A percentile compares a stretch with the other conserved stretches of the same genome.
Evolutionary conservation across 2,329 filamentous ascomycete species (phyloP).

Genomic region (Plenodomus biglobosus): DNA sequence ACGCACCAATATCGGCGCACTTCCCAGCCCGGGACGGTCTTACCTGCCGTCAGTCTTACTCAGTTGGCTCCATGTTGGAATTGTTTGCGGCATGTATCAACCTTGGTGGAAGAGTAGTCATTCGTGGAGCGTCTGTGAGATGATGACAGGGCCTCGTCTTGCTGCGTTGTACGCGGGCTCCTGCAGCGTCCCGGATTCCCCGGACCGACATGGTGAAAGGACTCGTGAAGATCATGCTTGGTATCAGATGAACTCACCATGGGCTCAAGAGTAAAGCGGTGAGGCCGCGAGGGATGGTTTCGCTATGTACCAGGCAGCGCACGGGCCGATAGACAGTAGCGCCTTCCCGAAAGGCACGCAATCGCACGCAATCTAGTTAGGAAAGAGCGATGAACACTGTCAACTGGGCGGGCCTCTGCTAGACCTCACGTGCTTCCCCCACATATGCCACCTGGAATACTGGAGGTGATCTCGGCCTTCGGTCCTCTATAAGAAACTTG

Average conservation of each 20-base stretch:
- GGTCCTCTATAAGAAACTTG: background rate
- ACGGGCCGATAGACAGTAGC: constrained; percentile 14
- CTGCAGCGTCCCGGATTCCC: background rate
- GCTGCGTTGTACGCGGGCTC: no score
- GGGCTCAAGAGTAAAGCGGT: background rate
- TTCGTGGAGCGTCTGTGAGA: background rate
- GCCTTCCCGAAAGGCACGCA: constrained; percentile 11
- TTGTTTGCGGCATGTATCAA: background rate
- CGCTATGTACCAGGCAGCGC: background rate
- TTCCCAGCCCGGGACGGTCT: background rate
- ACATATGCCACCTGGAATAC: background rate
- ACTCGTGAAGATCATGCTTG: background rate
- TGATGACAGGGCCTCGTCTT: background rate
- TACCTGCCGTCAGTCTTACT: background rate
- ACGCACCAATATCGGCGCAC: background rate
- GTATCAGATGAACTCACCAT: no score
- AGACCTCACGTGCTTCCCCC: constrained; percentile 7
- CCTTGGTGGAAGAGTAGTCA: no score
- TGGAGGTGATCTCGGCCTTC: background rate
- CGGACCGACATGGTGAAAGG: background rate
- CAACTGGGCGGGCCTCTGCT: background rate
- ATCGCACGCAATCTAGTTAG: constrained; percentile 2
- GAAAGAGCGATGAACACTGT: background rate
- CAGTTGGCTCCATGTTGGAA: background rate
- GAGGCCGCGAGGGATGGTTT: constrained; percentile 2